Conservation (phyloP, 2,329 filamentous ascomycete genomes). For the Xylogone sp. region DNA sequence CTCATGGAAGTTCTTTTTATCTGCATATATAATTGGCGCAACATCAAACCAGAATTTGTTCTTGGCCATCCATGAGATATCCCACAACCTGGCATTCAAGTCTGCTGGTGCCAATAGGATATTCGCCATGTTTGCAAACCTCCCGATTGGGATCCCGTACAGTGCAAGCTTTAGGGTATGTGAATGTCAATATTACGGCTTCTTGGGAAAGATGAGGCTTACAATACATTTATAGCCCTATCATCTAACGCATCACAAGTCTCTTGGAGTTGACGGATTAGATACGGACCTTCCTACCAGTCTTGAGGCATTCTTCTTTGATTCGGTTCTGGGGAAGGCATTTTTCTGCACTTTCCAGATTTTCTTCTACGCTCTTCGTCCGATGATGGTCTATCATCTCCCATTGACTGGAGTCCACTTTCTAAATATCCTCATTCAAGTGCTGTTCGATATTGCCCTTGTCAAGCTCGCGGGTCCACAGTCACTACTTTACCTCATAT, state of each 20-base stretch:
- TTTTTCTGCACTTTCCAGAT: constrained; percentile 99
- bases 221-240: constrained; percentile 63
- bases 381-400: constrained; percentile 89
- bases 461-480: constrained; percentile 56
- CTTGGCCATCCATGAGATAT: constrained; percentile 97
- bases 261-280: constrained; percentile 89
- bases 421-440: constrained; percentile 74
- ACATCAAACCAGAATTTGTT: constrained; percentile 98
- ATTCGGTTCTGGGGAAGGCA: constrained; percentile 92
- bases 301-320: constrained; percentile 85
- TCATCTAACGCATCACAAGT: constrained; percentile 98
- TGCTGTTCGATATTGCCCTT: constrained; percentile 72
- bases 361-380: constrained; percentile 94
- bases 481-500: constrained; percentile 75
- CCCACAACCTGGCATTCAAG: constrained; percentile 92
- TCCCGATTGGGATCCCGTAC: constrained; percentile 94
- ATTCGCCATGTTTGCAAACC: constrained; percentile 88
- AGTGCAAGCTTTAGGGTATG: constrained; percentile 87
- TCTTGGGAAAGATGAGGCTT: background rate
- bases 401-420: constrained; percentile 83
- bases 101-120: constrained; percentile 76
- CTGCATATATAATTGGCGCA: constrained; percentile 87
- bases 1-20: constrained; percentile 79
- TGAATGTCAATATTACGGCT: constrained; percentile 8
- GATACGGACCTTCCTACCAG: constrained; percentile 94